Base-by-base conservation (phyloP, 805 yeast species). In the Kuraishia ogatae region DNA sequence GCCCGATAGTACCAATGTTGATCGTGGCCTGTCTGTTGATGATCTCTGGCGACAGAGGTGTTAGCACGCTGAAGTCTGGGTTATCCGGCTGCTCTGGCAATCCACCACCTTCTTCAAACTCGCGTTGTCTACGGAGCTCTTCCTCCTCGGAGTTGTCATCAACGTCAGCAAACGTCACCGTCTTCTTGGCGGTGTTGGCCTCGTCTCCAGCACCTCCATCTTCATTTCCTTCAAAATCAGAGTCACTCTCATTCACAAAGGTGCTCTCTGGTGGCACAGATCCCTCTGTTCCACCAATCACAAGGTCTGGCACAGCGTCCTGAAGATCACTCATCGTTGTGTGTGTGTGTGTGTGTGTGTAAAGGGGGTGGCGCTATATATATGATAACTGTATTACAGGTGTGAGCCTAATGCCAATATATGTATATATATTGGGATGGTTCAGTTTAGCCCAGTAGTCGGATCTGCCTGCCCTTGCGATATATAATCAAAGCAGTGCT, bases 11-110 rank as follows among this genome's bases (percentile, higher is more conserved):
- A 74, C 99, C 99, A 68, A 94, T 94, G 73, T 94, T 94, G 70
- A 94, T 90, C 52, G 99, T 94, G 59, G 99, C 99, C 77, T 94
- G 99, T 81, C 99, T 88, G 72, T 89, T 89, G 75, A 94, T 94
- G 69, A 94, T 96, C 67, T 92, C 99, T 54, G 96, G 94, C 7
- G 96, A 86, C 59, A 89, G 76, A 39, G 99, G 97, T 51, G 93
- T 89, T 74, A 94, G 75, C 61, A 75, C 68, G 48, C 87, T 61
- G 66, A 93, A 87, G 68, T 92, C 97, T 56, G 96, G 96, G 73
- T 89, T 77, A 47, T 80, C 86, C 56, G 97, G 97, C 74, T 94
- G 99, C 70, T 88, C 97, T 55, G 99, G 99, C 57, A 94, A 81
- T 54, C 99, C 99, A 57, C 98, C 98, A 71, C 98, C 97, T 72